These are phyloP conservation scores for Cladobotryum mycophilum DNA, from an alignment of 2,329 filamentous ascomycete genomes.

Conservation along the genomic window DNA sequence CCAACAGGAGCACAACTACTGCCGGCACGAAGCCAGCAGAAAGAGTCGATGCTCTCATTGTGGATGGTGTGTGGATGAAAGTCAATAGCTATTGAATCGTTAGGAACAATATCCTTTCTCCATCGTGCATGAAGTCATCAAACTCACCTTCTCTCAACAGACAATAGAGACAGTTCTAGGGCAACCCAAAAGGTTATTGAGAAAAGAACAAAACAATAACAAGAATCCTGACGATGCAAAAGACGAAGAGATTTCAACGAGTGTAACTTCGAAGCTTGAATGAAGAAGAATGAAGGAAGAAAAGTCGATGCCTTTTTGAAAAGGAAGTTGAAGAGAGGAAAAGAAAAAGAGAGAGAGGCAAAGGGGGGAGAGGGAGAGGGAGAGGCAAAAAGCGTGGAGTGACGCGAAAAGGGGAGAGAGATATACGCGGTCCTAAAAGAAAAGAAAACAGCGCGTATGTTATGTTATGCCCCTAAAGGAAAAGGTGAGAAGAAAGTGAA, in stretches of 20 bases:
- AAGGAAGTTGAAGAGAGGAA: not conserved
- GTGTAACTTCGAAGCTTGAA: not conserved
- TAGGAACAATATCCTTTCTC: constrained; percentile 6
- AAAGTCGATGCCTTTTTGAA: not conserved
- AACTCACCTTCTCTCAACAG: constrained; percentile 6
- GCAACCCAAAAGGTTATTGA: not conserved
- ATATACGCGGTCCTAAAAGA: not conserved
- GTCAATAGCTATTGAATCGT: constrained; percentile 4
- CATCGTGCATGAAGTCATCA: not conserved
- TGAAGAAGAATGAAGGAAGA: not conserved
- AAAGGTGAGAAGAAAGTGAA: constrained; percentile 8
- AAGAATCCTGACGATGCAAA: not conserved
- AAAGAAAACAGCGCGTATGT: too few species aligned
- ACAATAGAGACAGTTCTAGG: not conserved
- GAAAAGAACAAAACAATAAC: not conserved
- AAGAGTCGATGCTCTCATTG: constrained; percentile 32
- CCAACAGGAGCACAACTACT: constrained; percentile 14
- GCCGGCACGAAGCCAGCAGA: constrained; percentile 28
- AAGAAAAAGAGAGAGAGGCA: not conserved
- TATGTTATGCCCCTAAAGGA: not conserved
- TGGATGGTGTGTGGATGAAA: constrained; percentile 11
- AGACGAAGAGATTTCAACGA: not conserved
- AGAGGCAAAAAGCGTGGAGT: constrained; percentile 1
- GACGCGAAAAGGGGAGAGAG: constrained; percentile 1
- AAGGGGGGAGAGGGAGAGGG: not conserved